Evolutionary conservation across 176 grass and related monocot genomes (phyloP), one percentile per base, ranked within the genome.

Genomic region (Aegilops speltoides): DNA sequence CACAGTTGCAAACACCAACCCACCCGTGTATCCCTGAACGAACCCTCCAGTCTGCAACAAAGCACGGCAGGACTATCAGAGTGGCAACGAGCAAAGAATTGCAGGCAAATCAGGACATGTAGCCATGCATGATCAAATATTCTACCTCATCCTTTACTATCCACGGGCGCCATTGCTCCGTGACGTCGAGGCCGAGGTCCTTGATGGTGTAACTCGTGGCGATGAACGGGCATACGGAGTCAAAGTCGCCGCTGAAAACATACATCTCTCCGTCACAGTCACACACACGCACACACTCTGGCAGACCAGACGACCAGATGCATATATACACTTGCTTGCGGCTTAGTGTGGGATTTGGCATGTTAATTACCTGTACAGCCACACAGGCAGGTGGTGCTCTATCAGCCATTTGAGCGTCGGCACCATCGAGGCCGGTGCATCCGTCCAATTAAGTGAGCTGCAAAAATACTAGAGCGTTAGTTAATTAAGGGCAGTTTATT

Each of bases 11-110:
- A 92, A 71, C 26, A 79, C 81, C 10, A 90, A 56, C 5, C 79
- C 83, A 17, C 64, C 50, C 54, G 54, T 23, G 70, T 92, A 91
- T 45, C 83, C 56, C 13, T 75, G 87, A 76, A 87, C 78, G 83
- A 83, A 88, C 50, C 88, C 90, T 90, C 90, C 90, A 69, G 92
- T 78, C 88, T 94, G 64, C 26, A 75, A 28, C 23, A 50, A 50
- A 50, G 14, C 57, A 60, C 20, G 7, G 20, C 57, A n/a, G 57
- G 8, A 22, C 23, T 60, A 60, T 10, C 57, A 60, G 19, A n/a
- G 20, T 60, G 50, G 16, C 16, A 19, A 54, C 50, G 16, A 54
- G 16, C 57, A 60, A 60, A 60, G 8, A 20, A 1, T 54, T 54
- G 4, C 16, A 19, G 4, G 50, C 50, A 54, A 54, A 31, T 28